phyloP scores from a whole-genome alignment of 352 stramenopile genomes.

The Phytophthora brassicae region DNA sequence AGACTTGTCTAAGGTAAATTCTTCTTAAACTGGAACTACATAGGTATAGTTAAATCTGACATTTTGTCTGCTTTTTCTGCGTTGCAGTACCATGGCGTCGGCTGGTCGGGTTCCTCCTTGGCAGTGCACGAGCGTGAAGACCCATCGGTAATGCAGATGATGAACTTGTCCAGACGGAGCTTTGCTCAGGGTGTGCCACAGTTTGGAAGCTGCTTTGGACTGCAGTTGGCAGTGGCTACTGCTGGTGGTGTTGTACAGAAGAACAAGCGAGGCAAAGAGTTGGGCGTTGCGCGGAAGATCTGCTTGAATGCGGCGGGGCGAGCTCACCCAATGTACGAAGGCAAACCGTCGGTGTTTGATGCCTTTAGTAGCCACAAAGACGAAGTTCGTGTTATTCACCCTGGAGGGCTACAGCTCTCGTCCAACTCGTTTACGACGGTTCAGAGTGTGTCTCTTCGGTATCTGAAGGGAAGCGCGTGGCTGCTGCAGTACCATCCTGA shows the following conservation, averaged over 20 bases:
- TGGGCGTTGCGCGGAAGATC: constrained; percentile 73
- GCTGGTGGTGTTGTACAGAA: constrained; percentile 57
- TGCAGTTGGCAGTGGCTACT: constrained; percentile 61
- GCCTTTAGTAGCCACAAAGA: constrained; percentile 81
- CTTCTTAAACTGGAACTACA: too few relatives aligned
- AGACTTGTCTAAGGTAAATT: constrained; percentile 56
- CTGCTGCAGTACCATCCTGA: constrained; percentile 78
- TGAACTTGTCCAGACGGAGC: constrained; percentile 37
- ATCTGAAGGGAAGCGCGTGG: constrained; percentile 79
- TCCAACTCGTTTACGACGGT: constrained; percentile 62
- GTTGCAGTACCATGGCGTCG: constrained; percentile 63
- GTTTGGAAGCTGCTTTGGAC: constrained; percentile 77
- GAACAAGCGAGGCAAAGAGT: constrained; percentile 68
- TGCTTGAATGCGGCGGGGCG: constrained; percentile 51
- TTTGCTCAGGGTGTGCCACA: constrained; percentile 64
- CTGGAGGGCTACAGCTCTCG: constrained; percentile 51
- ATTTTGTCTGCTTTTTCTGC: constrained; percentile 1
- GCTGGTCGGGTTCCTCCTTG: constrained; percentile 76
- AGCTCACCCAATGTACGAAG: constrained; percentile 74
- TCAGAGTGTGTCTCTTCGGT: constrained; percentile 54
- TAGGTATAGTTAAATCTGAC: too few relatives aligned
- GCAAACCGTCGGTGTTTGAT: constrained; percentile 68
- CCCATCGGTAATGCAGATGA: constrained; percentile 49
- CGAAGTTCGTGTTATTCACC: constrained; percentile 59
- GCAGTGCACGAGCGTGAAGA: constrained; percentile 61